Conservation (phyloP, 2,329 filamentous ascomycete genomes). For the Fusarium avenaceum region DNA sequence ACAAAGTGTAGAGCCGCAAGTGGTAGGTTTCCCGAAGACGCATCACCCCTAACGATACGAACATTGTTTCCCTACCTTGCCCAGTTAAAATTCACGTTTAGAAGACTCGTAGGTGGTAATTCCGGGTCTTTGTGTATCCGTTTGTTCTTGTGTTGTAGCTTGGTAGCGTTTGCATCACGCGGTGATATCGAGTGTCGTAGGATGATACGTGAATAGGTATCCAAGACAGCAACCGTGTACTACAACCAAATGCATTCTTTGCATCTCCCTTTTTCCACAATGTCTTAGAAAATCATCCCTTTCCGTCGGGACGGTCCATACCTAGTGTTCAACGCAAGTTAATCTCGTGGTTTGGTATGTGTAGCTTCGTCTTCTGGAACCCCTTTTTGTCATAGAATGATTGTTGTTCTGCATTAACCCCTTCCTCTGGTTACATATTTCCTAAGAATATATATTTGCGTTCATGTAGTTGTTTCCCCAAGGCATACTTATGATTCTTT, state of each 20-base stretch:
- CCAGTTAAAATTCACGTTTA: not conserved
- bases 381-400: not conserved
- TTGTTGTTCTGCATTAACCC: not conserved
- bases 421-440: not conserved
- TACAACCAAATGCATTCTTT: slow-evolving; percentile 6
- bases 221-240: slow-evolving; percentile 16
- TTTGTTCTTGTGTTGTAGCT: slow-evolving; percentile 7
- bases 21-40: not conserved
- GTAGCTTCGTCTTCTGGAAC: slow-evolving; percentile 12
- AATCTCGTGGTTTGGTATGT: slow-evolving; percentile 12
- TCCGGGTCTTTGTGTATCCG: not conserved
- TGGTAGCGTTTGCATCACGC: not conserved
- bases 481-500: not conserved
- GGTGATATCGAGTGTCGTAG: not conserved
- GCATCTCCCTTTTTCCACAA: slow-evolving; percentile 20
- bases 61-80: slow-evolving; percentile 13
- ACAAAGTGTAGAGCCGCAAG: slow-evolving; percentile 5
- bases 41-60: slow-evolving; percentile 1
- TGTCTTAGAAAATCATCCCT: slow-evolving; percentile 26
- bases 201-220: slow-evolving; percentile 2
- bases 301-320: slow-evolving; percentile 38
- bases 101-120: not conserved
- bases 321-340: slow-evolving; percentile 5
- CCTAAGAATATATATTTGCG: not conserved
- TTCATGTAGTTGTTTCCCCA: too few relatives aligned